Evolutionary conservation across 257 asterid species (phyloP), one percentile per base, ranked within the genome.

Genomic region (Fraxinus excelsior): DNA sequence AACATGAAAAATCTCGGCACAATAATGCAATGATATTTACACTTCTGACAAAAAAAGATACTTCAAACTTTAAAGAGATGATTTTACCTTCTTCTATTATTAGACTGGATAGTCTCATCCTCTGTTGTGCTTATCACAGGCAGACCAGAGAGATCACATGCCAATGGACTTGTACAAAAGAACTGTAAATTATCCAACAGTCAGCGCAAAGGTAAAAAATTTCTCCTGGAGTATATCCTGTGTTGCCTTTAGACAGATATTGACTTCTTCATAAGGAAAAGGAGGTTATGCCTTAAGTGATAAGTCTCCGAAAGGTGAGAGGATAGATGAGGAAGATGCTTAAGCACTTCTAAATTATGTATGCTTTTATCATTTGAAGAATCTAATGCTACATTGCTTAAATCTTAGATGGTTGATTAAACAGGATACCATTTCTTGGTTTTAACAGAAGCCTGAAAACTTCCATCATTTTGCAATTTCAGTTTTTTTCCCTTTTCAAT

Each of bases 151-250:
- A 80, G 82, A 28, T 81, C 85, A 77, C 97, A 87, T 29, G 98
- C 85, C 85, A 88, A 78, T 35, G 97, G 96, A 72, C 84, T 82
- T 21, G 86, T 72, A 32, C 42, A 78, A 80, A 93, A 93, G 85
- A 91, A 91, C 97, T 91, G 90, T 25, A 53, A 12, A 56, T n/a
- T 21, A 56, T 18, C n/a, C 26, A 56, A 46, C 21, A 56, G 65
- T 56, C n/a, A 56, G 28, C 26, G 28, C 26, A 7, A 53, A 53
- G 62, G 62, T 51, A 18, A 5, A 51, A 42, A 12, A 42, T 11
- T 11, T 42, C 51, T 42, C 16, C 51, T 42, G 13, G 3, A 0
- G 51, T 42, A 42, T 16, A 46, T 14, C 7, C 56, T 46, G 5
- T 16, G 56, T 46, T 46, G 7, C 21, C 21, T 46, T 14, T 46